Evolutionary conservation across 2,329 filamentous ascomycete species (phyloP).

Genomic region (Fusarium sp.): DNA sequence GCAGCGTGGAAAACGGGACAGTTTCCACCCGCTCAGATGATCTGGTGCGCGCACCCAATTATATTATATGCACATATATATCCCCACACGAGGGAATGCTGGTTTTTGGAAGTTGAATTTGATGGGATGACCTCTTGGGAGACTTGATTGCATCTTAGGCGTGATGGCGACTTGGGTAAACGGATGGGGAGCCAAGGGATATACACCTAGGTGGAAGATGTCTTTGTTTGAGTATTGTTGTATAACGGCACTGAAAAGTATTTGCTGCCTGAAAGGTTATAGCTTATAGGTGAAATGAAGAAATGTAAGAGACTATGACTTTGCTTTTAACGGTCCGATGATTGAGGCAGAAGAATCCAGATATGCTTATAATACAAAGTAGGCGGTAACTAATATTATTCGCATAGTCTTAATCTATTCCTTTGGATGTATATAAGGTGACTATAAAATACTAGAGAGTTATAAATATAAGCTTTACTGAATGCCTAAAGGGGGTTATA

Average conservation of each 20-base stretch:
- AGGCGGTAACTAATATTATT: no score
- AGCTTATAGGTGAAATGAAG: slow-evolving; percentile 24
- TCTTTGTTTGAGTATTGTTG: slow-evolving; percentile 23
- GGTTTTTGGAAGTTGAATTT: slow-evolving; percentile 12
- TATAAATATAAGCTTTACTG: no score
- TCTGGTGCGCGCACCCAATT: neutral
- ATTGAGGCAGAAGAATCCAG: no score
- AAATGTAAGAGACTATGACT: slow-evolving; percentile 6
- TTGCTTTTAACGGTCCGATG: no score
- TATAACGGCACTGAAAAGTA: slow-evolving; percentile 22
- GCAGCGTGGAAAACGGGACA: neutral
- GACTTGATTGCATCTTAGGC: slow-evolving; percentile 17
- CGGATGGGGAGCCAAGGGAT: slow-evolving; percentile 6
- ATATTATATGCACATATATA: slow-evolving; percentile 14
- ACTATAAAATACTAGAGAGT: no score
- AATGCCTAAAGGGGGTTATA: no score
- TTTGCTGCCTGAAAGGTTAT: neutral
- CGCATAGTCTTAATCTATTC: no score
- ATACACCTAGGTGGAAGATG: neutral
- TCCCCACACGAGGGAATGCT: neutral
- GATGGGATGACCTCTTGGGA: slow-evolving; percentile 1
- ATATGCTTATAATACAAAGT: no score
- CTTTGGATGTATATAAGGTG: no score
- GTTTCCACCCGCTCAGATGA: neutral
- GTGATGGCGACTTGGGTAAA: slow-evolving; percentile 30